Evolutionary conservation across 768 basidiomycete species (phyloP), one percentile per base, ranked within the genome.

Genomic region (Fistulinella prunicolor): DNA sequence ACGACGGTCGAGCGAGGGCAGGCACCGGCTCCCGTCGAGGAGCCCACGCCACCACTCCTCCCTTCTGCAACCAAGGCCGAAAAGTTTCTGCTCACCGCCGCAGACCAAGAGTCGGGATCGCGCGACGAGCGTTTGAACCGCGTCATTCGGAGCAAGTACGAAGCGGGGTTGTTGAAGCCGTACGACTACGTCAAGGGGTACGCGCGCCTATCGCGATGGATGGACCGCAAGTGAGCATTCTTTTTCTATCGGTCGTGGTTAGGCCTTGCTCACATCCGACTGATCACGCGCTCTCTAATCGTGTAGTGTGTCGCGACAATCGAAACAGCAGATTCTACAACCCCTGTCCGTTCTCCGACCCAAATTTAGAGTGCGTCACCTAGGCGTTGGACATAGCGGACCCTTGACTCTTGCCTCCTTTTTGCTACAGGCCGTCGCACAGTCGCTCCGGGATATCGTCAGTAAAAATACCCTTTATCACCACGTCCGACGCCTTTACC

Each of bases 181-280:
- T 96, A 95, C 60, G 94, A 97, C 68, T 96, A 97, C 57, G 92
- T 94, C 42, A 94, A 94, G 61, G 95, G 95, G 0, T 98, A 97
- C 59, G 87, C 91, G 13, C 75, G 94, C 50, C 69, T 97, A 54
- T 89, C 85, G 46, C 78, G 89, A 47, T 97, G 94, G 94, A 95
- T 97, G 91, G 92, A 94, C 56, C 74, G 84, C 64, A 92, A 94
- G 92, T 93, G 63, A 17, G 79, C 2, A 1, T 29, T 42, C 7
- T 2, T 34, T 44, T 34, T n/a, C 12, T 28, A 6, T 28, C 28
- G 6, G 28, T 28, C 12, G 7, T n/a, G n/a, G n/a, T n/a, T n/a
- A n/a, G n/a, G n/a, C n/a, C n/a, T n/a, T n/a, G n/a, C n/a, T n/a
- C n/a, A n/a, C n/a, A n/a, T n/a, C n/a, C n/a, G n/a, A n/a, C n/a